A percentile compares a stretch with the other conserved stretches of the same genome.
Evolutionary conservation across 441 rosid species (phyloP).

Genomic region (Capsella rubella): DNA sequence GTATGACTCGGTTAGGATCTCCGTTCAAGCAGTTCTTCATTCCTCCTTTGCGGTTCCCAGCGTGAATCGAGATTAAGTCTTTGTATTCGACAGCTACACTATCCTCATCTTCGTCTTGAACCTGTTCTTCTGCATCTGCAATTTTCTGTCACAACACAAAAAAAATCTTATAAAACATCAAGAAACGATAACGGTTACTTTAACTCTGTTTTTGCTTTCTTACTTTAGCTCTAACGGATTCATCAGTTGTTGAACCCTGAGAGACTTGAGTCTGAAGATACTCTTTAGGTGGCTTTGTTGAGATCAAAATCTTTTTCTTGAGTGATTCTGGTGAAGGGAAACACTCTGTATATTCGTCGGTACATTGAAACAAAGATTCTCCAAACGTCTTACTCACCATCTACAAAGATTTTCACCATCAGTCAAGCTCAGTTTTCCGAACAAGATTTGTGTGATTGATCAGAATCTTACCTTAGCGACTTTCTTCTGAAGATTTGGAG

Average conservation of each 20-base stretch:
- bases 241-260: slow-evolving; percentile 43
- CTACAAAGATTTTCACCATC: slow-evolving; percentile 45
- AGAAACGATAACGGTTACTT: slow-evolving; percentile 2
- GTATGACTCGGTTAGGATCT: slow-evolving; percentile 56
- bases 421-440: slow-evolving; percentile 3
- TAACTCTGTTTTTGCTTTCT: slow-evolving; percentile 18
- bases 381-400: slow-evolving; percentile 64
- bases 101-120: slow-evolving; percentile 67
- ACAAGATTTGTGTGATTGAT: not conserved
- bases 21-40: slow-evolving; percentile 49
- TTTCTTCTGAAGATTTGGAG: slow-evolving; percentile 62
- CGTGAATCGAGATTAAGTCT: slow-evolving; percentile 79
- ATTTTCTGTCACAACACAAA: slow-evolving; percentile 45
- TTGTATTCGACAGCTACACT: slow-evolving; percentile 53
- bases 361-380: slow-evolving; percentile 52
- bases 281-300: slow-evolving; percentile 86
- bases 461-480: slow-evolving; percentile 64
- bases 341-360: slow-evolving; percentile 42
- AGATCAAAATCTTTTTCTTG: slow-evolving; percentile 68
- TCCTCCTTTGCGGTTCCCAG: slow-evolving; percentile 73
- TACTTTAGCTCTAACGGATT: slow-evolving; percentile 38
- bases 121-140: slow-evolving; percentile 46
- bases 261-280: slow-evolving; percentile 54
- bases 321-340: slow-evolving; percentile 79
- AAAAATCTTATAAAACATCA: slow-evolving; percentile 19